Evolutionary conservation across 306 rosid species (phyloP), one percentile per base, ranked within the genome.

Genomic region (Fagus crenata): DNA sequence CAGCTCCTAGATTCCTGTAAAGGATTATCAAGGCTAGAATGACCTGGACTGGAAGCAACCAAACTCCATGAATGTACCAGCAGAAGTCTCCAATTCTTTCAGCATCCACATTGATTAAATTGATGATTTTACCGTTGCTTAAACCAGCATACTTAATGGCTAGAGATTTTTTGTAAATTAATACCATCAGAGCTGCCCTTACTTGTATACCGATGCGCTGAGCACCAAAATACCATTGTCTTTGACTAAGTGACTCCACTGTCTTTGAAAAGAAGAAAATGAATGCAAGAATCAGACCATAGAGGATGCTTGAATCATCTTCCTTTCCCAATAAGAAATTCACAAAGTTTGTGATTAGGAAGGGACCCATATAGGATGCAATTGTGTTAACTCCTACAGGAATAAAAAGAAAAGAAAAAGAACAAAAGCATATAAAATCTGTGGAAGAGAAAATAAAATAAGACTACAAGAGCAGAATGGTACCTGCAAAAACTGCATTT

Each of bases 151-250:
- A 75, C 58, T 85, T 90, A 22, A 84, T 78, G 9, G 75, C 70
- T 0, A 89, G 58, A 28, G 89, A 86, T 55, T 90, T 90, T 71
- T 79, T 77, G 53, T 87, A 92, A 65, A 94, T 81, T 69, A 88
- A 78, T 55, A 87, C 87, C 18, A 77, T 89, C 13, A 94, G 92
- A 53, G 98, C 96, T 18, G 95, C 91, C 53, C 93, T 83, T 32
- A 92, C 84, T 64, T 77, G 87, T 22, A 94, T 83, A 80, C 97
- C 97, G 4, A 88, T 84, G 8, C 86, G 67, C 33, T 88, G 97
- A 77, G 98, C 96, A 36, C 97, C 98, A 46, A 94, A 94, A 69
- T 92, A 92, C 98, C 93, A 92, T 49, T 92, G 98, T 55, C 97
- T 84, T 85, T 92, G 97, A 65, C 90, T 87, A 31, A 92, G 70